These are phyloP conservation scores for Rutstroemia sydowiana DNA, from an alignment of 2,329 filamentous ascomycete genomes.

Conservation along the genomic window DNA sequence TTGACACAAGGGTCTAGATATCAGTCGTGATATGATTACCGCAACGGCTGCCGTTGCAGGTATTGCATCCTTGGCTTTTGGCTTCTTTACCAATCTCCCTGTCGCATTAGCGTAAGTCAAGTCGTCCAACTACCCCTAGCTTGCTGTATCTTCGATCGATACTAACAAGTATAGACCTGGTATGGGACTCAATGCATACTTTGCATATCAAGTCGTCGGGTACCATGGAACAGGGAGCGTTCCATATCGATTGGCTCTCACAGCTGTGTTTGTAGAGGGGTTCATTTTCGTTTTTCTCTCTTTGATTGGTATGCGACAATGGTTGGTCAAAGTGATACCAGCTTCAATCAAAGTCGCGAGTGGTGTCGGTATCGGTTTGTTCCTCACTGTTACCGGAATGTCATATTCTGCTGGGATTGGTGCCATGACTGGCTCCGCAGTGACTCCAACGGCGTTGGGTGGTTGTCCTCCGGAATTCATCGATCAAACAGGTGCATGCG, in stretches of 20 bases:
- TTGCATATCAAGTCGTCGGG: constrained; percentile 60
- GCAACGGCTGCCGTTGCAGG: constrained; percentile 76
- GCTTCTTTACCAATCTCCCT: constrained; percentile 73
- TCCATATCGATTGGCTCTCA: constrained; percentile 52
- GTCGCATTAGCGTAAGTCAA: constrained; percentile 64
- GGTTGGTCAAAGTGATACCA: constrained; percentile 60
- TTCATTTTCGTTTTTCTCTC: constrained; percentile 58
- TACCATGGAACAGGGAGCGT: constrained; percentile 49
- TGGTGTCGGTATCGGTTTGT: constrained; percentile 58
- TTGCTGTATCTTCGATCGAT: not conserved
- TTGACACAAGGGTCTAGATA: not conserved
- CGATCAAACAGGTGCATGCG: constrained; percentile 43
- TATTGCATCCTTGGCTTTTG: constrained; percentile 68
- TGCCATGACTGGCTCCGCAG: constrained; percentile 61
- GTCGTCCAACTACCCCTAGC: not conserved
- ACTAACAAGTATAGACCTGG: constrained; percentile 42
- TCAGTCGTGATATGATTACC: constrained; percentile 60
- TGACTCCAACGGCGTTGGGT: constrained; percentile 68
- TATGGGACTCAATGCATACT: constrained; percentile 63
- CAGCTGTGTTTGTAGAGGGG: constrained; percentile 57
- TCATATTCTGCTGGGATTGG: constrained; percentile 75
- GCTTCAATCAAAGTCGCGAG: constrained; percentile 58
- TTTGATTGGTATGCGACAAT: constrained; percentile 63
- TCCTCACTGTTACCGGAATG: constrained; percentile 56
- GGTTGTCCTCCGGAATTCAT: constrained; percentile 59